Conservation (phyloP, 2,329 filamentous ascomycete genomes). For the Ciborinia camelliae region DNA sequence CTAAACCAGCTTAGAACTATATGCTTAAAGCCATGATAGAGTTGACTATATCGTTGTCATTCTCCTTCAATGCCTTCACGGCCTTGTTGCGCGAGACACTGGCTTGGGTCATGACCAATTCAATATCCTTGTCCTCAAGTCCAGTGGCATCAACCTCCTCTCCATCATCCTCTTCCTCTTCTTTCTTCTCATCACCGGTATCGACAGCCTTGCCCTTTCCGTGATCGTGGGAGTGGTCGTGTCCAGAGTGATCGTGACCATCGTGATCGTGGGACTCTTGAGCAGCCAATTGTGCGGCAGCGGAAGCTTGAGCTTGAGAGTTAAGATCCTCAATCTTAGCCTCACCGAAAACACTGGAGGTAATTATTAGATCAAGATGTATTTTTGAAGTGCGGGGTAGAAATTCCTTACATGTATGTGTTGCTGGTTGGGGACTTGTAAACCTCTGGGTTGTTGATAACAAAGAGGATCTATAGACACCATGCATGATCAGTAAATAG, state of each 20-base stretch:
- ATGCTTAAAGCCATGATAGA: constrained; percentile 98
- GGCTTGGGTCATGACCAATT: constrained; percentile 97
- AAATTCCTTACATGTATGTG: constrained; percentile 87
- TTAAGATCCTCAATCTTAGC: constrained; percentile 99
- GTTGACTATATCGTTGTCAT: constrained; percentile 99
- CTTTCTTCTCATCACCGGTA: constrained; percentile 67
- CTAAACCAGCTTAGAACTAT: constrained; percentile 43
- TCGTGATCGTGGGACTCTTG: constrained; percentile 52
- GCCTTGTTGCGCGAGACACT: constrained; percentile 97
- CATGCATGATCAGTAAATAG: constrained; percentile 22
- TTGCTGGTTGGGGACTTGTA: constrained; percentile 99
- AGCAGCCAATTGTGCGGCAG: constrained; percentile 89
- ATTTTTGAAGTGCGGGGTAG: constrained; percentile 3
- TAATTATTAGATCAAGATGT: constrained; percentile 21
- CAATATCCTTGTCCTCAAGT: constrained; percentile 98
- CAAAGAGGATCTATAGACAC: constrained; percentile 85
- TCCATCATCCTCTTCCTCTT: constrained; percentile 82
- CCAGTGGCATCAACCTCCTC: constrained; percentile 95
- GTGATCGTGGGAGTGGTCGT: constrained; percentile 61
- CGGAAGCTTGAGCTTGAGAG: constrained; percentile 93
- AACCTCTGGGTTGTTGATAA: constrained; percentile 99
- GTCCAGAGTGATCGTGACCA: constrained; percentile 53
- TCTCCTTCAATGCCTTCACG: constrained; percentile 97
- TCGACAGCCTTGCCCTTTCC: constrained; percentile 59
- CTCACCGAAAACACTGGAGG: constrained; percentile 92